phyloP scores from a whole-genome alignment of 257 asterid species.

The Solanum pennellii region DNA sequence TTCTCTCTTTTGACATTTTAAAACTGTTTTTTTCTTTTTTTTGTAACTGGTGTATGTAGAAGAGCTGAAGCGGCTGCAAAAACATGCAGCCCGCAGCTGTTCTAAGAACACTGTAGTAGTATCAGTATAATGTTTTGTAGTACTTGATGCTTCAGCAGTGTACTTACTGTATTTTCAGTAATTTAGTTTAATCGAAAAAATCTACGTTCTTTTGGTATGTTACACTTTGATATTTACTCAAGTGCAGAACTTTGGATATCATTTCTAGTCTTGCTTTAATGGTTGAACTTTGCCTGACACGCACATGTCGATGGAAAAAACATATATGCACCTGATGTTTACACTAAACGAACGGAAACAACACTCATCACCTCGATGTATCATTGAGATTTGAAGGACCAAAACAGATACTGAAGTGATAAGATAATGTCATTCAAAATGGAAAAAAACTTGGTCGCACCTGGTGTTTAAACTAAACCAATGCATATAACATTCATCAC shows the following conservation, averaged over 20 bases:
- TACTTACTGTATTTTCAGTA: neutral
- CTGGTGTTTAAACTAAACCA: neutral
- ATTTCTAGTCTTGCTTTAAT: neutral
- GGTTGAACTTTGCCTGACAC: neutral
- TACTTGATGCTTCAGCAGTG: neutral
- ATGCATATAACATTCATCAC: neutral
- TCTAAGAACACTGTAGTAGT: neutral
- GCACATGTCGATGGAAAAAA: neutral
- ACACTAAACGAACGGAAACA: neutral
- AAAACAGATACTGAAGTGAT: neutral
- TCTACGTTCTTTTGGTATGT: neutral
- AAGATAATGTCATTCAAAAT: neutral
- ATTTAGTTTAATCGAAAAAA: neutral
- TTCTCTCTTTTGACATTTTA: neutral
- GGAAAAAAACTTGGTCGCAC: neutral
- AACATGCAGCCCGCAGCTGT: constrained; percentile 77
- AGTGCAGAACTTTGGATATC: neutral
- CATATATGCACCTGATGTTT: neutral
- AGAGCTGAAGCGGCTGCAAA: constrained; percentile 77
- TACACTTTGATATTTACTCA: neutral
- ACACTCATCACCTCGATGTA: neutral
- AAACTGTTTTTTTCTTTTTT: neutral
- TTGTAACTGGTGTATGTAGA: neutral
- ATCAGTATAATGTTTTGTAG: neutral
- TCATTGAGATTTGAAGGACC: neutral